phyloP scores from a whole-genome alignment of 495 filamentous ascomycete genomes.

The Letharia lupina region DNA sequence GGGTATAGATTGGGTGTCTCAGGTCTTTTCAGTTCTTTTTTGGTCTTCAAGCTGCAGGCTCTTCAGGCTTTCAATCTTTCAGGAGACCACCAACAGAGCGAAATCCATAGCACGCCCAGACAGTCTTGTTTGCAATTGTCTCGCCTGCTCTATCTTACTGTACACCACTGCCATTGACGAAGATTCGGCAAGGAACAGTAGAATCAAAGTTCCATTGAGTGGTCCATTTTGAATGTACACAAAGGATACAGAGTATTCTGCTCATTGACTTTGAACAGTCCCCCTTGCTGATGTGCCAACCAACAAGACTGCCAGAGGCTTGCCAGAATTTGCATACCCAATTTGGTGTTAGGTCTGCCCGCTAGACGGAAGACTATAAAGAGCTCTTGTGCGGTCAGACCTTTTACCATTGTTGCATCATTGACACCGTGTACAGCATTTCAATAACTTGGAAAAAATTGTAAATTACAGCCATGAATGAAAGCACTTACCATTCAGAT shows the following conservation, averaged over 20 bases:
- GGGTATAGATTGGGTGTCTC: constrained; percentile 30
- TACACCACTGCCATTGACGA: constrained; percentile 36
- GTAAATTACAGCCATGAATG: neutral
- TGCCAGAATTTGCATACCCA: constrained; percentile 10
- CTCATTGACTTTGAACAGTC: constrained; percentile 17
- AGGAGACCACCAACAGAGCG: constrained; percentile 11
- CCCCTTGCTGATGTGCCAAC: constrained; percentile 21
- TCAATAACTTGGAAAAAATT: neutral
- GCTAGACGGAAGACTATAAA: constrained; percentile 26
- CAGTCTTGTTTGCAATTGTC: constrained; percentile 17
- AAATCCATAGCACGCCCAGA: constrained; percentile 14
- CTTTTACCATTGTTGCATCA: constrained; percentile 60
- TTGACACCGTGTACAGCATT: constrained; percentile 27
- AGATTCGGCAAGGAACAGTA: constrained; percentile 9
- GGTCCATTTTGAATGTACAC: constrained; percentile 25
- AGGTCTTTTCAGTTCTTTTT: constrained; percentile 53
- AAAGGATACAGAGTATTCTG: constrained; percentile 20
- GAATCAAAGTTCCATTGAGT: constrained; percentile 29
- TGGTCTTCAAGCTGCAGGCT: constrained; percentile 38
- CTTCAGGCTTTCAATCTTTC: constrained; percentile 34
- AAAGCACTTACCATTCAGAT: neutral
- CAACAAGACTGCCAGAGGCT: constrained; percentile 10
- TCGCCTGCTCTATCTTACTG: constrained; percentile 19
- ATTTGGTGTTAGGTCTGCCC: constrained; percentile 2
- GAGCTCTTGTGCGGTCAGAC: constrained; percentile 40